phyloP scores from a whole-genome alignment of 345 rosid genomes.

The Citrus glauca region DNA sequence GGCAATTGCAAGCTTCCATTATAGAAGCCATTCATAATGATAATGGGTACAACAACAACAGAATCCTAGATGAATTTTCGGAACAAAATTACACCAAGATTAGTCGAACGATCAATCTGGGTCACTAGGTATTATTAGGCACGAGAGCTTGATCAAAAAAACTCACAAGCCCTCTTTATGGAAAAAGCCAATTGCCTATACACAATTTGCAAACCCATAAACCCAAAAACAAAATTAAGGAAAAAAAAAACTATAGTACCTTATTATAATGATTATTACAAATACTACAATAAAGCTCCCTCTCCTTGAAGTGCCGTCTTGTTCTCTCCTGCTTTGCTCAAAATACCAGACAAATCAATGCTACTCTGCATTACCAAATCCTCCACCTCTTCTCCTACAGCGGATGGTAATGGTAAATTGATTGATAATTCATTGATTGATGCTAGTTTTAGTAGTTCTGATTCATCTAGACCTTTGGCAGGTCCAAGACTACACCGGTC shows the following conservation, averaged over 20 bases:
- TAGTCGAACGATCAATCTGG: not conserved
- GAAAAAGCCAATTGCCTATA: not conserved
- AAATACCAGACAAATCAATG: slow-evolving; percentile 12
- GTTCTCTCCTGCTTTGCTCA: slow-evolving; percentile 3
- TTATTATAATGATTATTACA: not conserved
- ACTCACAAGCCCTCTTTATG: not conserved
- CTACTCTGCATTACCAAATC: slow-evolving; percentile 12
- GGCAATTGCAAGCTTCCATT: not conserved
- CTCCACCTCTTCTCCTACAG: slow-evolving; percentile 5
- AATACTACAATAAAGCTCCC: slow-evolving; percentile 7
- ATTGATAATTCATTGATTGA: slow-evolving; percentile 31
- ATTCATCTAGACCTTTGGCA: slow-evolving; percentile 51
- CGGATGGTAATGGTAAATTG: not conserved
- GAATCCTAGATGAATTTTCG: not conserved
- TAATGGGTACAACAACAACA: not conserved
- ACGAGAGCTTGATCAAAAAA: not conserved
- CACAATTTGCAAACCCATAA: not conserved
- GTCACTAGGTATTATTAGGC: not conserved
- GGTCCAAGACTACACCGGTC: slow-evolving; percentile 42
- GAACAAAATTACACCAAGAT: not conserved
- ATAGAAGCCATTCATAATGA: not conserved
- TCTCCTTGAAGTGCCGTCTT: not conserved
- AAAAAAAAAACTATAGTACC: not conserved
- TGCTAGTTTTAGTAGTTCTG: slow-evolving; percentile 30
- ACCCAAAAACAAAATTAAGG: not conserved